Base-by-base conservation (phyloP, 495 filamentous ascomycete genomes). In the Neurospora tetrasperma region DNA sequence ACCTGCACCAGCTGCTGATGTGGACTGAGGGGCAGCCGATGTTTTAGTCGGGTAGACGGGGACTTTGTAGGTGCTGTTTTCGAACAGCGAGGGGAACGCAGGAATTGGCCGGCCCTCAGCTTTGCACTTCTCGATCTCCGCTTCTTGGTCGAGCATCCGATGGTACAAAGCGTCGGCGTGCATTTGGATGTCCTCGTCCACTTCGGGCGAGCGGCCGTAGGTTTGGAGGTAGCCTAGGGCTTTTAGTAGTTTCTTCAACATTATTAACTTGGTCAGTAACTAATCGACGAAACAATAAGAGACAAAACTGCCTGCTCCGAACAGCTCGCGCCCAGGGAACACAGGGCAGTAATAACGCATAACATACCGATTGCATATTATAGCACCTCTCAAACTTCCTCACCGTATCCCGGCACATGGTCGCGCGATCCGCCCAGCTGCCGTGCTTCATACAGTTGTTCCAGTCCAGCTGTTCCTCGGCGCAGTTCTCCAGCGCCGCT, bases 121-220 rank as follows among this genome's bases (percentile, higher is more conserved):
- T 81, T 89, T 90, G 27, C 92, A 92, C 75, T 88, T 84, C 71
- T 90, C 85, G 31, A 92, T 87, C 75, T 84, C 86, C 48, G 82
- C 82, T 82, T 98, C 93, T 78, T 94, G 93, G 69, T 86, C 85
- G 23, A 95, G 81, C 91, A 97, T 92, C 74, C 89, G 87, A 74
- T 96, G 93, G 79, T 94, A 98, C 42, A 98, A 85, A 71, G 86
- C 89, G 82, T 98, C 94, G 70, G 93, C 94, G 81, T 96, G 93
- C 92, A 99, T 92, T 83, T 99, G 96, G 73, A 99, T 97, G 71
- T 88, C 84, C 83, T 98, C 96, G 75, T 97, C 92, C 70, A 90
- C 86, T 62, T 91, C 90, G 6, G 84, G 75, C 43, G 88, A 84
- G n/a, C 89, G 86, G 16, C 90, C 84, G 74, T 87, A 85, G 44